These are phyloP conservation scores for Hymenochaete sp. DNA, from an alignment of 1,284 basidiomycete genomes.

Conservation along the genomic window DNA sequence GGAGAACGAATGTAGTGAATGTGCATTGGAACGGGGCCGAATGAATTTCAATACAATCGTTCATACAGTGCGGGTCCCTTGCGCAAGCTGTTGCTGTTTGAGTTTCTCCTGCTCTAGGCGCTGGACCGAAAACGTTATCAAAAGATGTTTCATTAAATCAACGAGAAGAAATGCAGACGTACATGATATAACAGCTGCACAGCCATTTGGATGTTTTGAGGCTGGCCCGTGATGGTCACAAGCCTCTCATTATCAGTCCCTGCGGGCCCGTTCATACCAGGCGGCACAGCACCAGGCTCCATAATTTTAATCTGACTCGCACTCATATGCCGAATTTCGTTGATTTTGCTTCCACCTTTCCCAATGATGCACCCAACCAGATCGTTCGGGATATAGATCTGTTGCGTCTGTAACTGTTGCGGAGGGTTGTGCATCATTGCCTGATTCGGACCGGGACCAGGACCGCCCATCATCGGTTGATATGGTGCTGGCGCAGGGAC, in stretches of 20 bases:
- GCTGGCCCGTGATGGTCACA: conserved; percentile 91
- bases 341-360: conserved; percentile 97
- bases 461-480: conserved; percentile 29
- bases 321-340: conserved; percentile 93
- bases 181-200: conserved; percentile 90
- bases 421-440: conserved; percentile 34
- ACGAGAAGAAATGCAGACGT: conserved; percentile 27
- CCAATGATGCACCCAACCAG: conserved; percentile 98
- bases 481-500: conserved; percentile 47
- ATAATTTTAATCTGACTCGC: conserved; percentile 97
- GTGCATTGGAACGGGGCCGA: neutral
- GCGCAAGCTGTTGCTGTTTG: conserved; percentile 44
- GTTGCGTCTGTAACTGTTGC: conserved; percentile 83
- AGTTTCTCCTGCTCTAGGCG: conserved; percentile 84
- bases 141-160: conserved; percentile 11
- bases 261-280: conserved; percentile 57
- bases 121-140: conserved; percentile 30
- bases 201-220: conserved; percentile 92
- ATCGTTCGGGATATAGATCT: conserved; percentile 98
- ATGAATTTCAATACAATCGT: too few species aligned
- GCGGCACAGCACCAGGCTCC: conserved; percentile 83
- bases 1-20: neutral
- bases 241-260: conserved; percentile 78
- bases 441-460: too few species aligned
- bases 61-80: conserved; percentile 7